These are phyloP conservation scores for Coemansia erecta DNA, from an alignment of 192 early-diverging fungal species.

Conservation along the genomic window DNA sequence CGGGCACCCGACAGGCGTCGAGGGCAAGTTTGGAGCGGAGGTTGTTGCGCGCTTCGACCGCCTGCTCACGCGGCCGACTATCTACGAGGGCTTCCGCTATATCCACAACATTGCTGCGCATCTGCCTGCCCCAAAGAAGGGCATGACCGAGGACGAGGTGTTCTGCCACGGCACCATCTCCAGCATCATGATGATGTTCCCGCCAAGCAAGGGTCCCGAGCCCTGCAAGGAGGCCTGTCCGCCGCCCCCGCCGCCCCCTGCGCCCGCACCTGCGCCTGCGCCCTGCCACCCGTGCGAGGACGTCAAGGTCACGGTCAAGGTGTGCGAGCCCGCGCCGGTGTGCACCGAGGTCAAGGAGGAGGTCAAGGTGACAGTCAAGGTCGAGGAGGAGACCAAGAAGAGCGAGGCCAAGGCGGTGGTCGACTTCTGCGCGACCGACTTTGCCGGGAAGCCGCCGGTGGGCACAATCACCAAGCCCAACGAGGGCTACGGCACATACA, in stretches of 20 bases:
- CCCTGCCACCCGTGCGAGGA: constrained; percentile 22
- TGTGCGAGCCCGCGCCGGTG: constrained; percentile 19
- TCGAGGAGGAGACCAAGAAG: constrained; percentile 46
- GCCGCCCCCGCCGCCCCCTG: constrained; percentile 15
- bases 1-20: constrained; percentile 72
- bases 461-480: constrained; percentile 51
- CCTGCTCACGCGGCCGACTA: constrained; percentile 46
- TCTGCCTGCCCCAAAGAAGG: constrained; percentile 49
- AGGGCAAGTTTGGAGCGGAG: constrained; percentile 60
- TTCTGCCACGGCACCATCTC: constrained; percentile 43
- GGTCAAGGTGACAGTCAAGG: constrained; percentile 46
- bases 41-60: constrained; percentile 63
- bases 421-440: constrained; percentile 47
- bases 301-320: constrained; percentile 37
- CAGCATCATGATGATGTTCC: constrained; percentile 52
- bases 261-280: constrained; percentile 8
- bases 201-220: constrained; percentile 44
- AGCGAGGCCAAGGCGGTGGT: constrained; percentile 38
- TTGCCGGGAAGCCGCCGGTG: constrained; percentile 43
- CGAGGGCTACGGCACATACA: constrained; percentile 56
- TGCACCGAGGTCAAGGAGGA: constrained; percentile 35
- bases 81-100: constrained; percentile 55
- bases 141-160: constrained; percentile 48
- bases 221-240: constrained; percentile 21
- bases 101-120: constrained; percentile 54